Evolutionary conservation across 2,329 filamentous ascomycete genomes (phyloP).

Genomic region (Sclerotinia nivalis): DNA sequence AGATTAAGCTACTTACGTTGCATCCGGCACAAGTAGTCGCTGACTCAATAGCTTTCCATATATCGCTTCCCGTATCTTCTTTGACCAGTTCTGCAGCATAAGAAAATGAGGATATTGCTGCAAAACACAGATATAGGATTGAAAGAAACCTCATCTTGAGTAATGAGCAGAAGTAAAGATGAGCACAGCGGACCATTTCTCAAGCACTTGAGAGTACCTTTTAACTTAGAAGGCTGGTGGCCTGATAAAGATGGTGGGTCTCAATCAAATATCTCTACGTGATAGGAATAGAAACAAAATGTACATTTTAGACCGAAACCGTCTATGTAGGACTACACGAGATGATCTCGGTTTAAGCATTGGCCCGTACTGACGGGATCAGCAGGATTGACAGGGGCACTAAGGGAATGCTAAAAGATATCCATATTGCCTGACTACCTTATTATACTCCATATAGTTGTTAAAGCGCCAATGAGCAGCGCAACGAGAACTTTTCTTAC

Average conservation of each 20-base stretch:
- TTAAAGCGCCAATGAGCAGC: constrained; percentile 1
- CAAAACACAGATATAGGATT: constrained; percentile 7
- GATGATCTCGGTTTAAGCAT: neutral
- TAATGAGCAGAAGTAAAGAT: neutral
- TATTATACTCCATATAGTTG: neutral
- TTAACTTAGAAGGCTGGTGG: neutral
- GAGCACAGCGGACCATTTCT: neutral
- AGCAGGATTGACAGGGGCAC: constrained; percentile 8
- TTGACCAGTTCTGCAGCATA: constrained; percentile 19
- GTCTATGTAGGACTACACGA: neutral
- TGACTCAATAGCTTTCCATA: constrained; percentile 22
- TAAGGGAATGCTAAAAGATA: neutral
- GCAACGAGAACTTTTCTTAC: neutral
- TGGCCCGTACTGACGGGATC: constrained; percentile 2
- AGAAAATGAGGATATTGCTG: neutral
- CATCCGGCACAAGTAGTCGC: constrained; percentile 20
- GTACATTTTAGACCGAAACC: neutral
- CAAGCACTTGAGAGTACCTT: neutral
- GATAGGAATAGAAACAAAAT: neutral
- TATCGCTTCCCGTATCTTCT: constrained; percentile 11
- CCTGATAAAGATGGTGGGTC: constrained; percentile 11
- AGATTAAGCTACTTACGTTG: constrained; percentile 16
- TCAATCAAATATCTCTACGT: neutral
- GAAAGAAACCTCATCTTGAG: constrained; percentile 17
- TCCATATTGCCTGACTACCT: neutral